Evolutionary conservation across 768 basidiomycete species (phyloP).

Genomic region (Omphalotus guepiniiformis): DNA sequence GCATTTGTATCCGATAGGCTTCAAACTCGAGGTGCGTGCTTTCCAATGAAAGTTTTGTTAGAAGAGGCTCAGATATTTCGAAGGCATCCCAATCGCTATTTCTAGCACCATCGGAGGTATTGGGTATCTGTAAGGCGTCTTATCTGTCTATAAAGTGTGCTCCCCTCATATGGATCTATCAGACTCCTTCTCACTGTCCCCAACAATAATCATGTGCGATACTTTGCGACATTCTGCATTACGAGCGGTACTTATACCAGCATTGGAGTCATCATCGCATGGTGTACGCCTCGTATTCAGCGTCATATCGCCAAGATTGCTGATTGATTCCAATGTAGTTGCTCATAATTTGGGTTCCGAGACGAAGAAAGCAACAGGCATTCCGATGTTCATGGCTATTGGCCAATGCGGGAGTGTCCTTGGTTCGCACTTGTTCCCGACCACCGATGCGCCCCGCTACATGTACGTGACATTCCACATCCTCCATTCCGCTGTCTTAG

Average conservation of each 20-base stretch:
- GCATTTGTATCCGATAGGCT: slow-evolving; percentile 64
- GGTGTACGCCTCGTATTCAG: slow-evolving; percentile 50
- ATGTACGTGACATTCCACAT: slow-evolving; percentile 38
- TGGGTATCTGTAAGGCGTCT: slow-evolving; percentile 55
- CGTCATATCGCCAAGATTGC: background rate
- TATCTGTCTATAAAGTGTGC: background rate
- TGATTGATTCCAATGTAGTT: slow-evolving; percentile 29
- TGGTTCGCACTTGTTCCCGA: slow-evolving; percentile 72
- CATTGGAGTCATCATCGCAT: slow-evolving; percentile 71
- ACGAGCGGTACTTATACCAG: slow-evolving; percentile 73
- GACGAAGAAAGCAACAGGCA: slow-evolving; percentile 70
- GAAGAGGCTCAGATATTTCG: slow-evolving; percentile 23
- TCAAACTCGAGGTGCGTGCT: slow-evolving; percentile 47
- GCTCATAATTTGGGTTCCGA: slow-evolving; percentile 77
- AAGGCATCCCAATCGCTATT: slow-evolving; percentile 39
- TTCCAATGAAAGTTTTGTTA: slow-evolving; percentile 20
- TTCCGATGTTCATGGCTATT: slow-evolving; percentile 76
- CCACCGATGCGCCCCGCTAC: slow-evolving; percentile 59
- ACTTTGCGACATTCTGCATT: slow-evolving; percentile 77
- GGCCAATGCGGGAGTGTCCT: slow-evolving; percentile 74
- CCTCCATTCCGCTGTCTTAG: slow-evolving; percentile 1
- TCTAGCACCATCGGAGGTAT: slow-evolving; percentile 44
- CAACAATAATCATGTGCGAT: slow-evolving; percentile 56
- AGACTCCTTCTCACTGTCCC: slow-evolving; percentile 55
- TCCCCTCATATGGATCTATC: background rate